phyloP scores from a whole-genome alignment of 139 green algal species.

The Tetradesmus obliquus region DNA sequence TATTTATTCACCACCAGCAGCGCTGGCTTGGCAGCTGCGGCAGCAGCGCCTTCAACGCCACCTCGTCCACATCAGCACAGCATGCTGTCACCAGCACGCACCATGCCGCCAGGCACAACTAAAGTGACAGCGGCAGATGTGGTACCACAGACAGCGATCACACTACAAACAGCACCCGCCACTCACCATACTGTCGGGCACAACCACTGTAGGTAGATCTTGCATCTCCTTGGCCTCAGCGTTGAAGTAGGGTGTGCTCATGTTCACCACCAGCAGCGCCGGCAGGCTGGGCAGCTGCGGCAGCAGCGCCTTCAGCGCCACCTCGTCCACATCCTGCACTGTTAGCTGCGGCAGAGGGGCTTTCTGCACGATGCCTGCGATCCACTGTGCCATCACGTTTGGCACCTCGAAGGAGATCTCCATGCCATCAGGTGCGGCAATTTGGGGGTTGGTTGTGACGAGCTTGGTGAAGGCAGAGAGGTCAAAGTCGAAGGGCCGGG shows the following conservation, averaged over 20 bases:
- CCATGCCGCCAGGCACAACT: too few relatives aligned
- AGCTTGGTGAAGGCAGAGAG: not conserved
- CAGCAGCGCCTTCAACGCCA: not conserved
- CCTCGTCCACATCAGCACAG: not conserved
- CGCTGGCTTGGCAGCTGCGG: not conserved
- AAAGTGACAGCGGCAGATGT: too few relatives aligned
- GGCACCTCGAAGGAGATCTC: constrained; percentile 15
- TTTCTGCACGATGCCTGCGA: constrained; percentile 2
- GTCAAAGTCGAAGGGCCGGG: not conserved
- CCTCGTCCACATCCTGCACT: not conserved
- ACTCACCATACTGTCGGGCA: not conserved
- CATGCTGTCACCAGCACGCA: too few relatives aligned
- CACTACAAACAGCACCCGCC: not conserved
- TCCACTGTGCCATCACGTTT: constrained; percentile 2
- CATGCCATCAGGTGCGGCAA: not conserved
- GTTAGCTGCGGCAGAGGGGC: not conserved
- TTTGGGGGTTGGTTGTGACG: not conserved
- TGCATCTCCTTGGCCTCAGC: not conserved
- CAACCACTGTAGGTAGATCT: constrained; percentile 5
- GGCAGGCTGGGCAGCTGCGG: not conserved
- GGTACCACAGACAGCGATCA: not conserved
- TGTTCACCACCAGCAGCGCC: constrained; percentile 8
- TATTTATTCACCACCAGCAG: constrained; percentile 6
- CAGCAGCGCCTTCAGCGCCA: not conserved
- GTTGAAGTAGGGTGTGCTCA: not conserved